A percentile compares a stretch with the other conserved stretches of the same genome.
phyloP scores from a whole-genome alignment of 768 basidiomycete genomes.

The Scleroderma bovista region DNA sequence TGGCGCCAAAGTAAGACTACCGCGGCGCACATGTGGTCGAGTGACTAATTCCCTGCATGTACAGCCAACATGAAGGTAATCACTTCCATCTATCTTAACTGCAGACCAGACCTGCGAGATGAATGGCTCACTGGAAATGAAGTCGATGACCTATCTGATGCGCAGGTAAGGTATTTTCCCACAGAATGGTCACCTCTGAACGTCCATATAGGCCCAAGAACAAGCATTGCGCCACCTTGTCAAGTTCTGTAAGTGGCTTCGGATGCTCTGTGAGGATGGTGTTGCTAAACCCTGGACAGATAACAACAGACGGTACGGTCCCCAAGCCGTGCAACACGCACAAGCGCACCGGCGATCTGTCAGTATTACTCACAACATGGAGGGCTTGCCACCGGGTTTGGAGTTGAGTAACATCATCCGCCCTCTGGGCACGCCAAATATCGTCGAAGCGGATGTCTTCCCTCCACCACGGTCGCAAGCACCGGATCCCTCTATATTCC shows the following conservation, averaged over 20 bases:
- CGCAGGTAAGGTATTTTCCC: constrained; percentile 51
- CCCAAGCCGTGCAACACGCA: constrained; percentile 44
- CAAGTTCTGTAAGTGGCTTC: constrained; percentile 75
- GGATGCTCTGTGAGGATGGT: background rate
- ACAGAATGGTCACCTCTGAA: background rate
- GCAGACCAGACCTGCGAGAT: constrained; percentile 92
- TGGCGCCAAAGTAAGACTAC: constrained; percentile 85
- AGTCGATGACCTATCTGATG: constrained; percentile 87
- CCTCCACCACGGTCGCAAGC: constrained; percentile 88
- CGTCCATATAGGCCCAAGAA: constrained; percentile 73
- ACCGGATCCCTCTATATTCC: constrained; percentile 75
- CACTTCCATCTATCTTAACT: constrained; percentile 96
- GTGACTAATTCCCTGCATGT: constrained; percentile 10
- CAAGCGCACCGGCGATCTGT: constrained; percentile 74
- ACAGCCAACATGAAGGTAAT: constrained; percentile 99
- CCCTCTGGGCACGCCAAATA: constrained; percentile 68
- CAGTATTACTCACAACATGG: constrained; percentile 78
- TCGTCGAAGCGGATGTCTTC: constrained; percentile 87
- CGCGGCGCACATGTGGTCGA: background rate
- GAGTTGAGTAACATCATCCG: constrained; percentile 72
- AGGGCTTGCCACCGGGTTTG: constrained; percentile 69
- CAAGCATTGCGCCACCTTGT: constrained; percentile 90
- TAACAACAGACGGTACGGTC: constrained; percentile 86
- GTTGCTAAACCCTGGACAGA: constrained; percentile 40
- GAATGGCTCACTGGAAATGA: constrained; percentile 96